Evolutionary conservation across 2,329 filamentous ascomycete species (phyloP).

Genomic region (Hansfordia pulvinata): DNA sequence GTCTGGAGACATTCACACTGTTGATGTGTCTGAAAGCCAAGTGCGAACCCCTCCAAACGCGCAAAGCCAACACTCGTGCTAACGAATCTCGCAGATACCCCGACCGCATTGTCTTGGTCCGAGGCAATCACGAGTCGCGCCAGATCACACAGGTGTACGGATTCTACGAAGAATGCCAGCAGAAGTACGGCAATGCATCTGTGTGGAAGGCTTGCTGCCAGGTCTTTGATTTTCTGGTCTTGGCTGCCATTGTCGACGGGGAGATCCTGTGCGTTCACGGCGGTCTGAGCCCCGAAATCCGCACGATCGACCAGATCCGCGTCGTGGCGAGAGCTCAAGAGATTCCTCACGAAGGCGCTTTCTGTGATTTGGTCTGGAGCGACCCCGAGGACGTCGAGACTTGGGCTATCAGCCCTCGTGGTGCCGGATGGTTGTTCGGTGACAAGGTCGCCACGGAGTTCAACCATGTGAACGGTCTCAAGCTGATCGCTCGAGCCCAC

Average conservation of each 20-base stretch:
- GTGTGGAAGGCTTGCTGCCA: slow-evolving; percentile 99
- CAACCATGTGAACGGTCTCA: slow-evolving; percentile 91
- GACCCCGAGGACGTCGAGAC: slow-evolving; percentile 96
- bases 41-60: slow-evolving; percentile 20
- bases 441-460: slow-evolving; percentile 97
- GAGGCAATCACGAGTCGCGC: slow-evolving; percentile 93
- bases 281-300: slow-evolving; percentile 77
- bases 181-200: slow-evolving; percentile 96
- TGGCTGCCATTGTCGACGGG: slow-evolving; percentile 94
- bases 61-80: slow-evolving; percentile 1
- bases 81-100: slow-evolving; percentile 58
- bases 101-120: slow-evolving; percentile 85
- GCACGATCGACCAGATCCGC: slow-evolving; percentile 97
- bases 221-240: slow-evolving; percentile 95
- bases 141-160: slow-evolving; percentile 98
- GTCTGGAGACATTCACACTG: slow-evolving; percentile 92
- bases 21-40: slow-evolving; percentile 85
- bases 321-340: slow-evolving; percentile 96
- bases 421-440: slow-evolving; percentile 96
- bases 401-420: slow-evolving; percentile 86
- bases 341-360: slow-evolving; percentile 95
- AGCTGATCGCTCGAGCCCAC: slow-evolving; percentile 91
- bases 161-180: slow-evolving; percentile 96
- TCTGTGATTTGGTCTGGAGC: slow-evolving; percentile 97
- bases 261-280: slow-evolving; percentile 98